Evolutionary conservation across 305 asterid genomes (phyloP).

Genomic region (Fraxinus angustifolia): DNA sequence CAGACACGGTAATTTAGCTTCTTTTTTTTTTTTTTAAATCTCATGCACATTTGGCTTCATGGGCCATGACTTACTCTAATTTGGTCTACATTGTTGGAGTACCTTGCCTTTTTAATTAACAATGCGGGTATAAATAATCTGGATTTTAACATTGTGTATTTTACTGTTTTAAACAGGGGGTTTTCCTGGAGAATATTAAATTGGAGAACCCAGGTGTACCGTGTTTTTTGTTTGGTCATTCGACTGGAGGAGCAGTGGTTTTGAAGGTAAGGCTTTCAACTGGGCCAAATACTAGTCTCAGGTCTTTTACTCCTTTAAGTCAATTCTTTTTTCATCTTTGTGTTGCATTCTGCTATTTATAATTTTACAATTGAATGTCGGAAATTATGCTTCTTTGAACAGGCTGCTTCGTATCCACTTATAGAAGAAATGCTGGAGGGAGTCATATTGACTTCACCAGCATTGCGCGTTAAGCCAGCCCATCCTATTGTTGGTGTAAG

Average conservation of each 20-base stretch:
- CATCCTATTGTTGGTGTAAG: slow-evolving; percentile 94
- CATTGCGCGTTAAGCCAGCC: slow-evolving; percentile 92
- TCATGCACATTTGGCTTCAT: not conserved
- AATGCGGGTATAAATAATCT: not conserved
- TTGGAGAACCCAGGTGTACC: slow-evolving; percentile 73
- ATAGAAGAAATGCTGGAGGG: slow-evolving; percentile 86
- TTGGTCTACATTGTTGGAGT: not conserved
- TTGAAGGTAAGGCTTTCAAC: slow-evolving; percentile 57
- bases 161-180: slow-evolving; percentile 41
- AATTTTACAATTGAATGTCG: slow-evolving; percentile 2
- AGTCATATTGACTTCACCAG: slow-evolving; percentile 90
- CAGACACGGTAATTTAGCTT: slow-evolving; percentile 69
- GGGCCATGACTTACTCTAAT: not conserved
- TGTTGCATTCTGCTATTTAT: not conserved
- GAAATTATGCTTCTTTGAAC: slow-evolving; percentile 21
- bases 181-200: slow-evolving; percentile 70
- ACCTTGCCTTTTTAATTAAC: not conserved
- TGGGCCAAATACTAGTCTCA: not conserved
- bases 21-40: not conserved
- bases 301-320: not conserved
- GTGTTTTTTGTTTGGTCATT: slow-evolving; percentile 94
- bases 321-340: not conserved
- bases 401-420: slow-evolving; percentile 82
- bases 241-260: slow-evolving; percentile 97
- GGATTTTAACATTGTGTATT: not conserved